Conservation (phyloP, 1,139 yeast genomes). For the Sugiyamaella pinicola region DNA sequence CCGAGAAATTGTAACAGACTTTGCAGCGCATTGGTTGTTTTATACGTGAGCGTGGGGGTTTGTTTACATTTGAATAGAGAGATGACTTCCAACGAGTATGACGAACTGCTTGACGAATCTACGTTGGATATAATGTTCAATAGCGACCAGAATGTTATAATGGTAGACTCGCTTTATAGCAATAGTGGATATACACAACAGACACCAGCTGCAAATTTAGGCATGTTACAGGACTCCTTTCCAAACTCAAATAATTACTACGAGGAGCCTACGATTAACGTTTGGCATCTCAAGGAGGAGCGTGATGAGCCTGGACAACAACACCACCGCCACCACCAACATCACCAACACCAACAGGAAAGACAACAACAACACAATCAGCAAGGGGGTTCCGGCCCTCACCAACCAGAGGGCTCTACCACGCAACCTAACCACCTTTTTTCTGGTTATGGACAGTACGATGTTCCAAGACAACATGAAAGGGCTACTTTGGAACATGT, state of each 20-base stretch:
- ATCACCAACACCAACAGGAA: conserved; percentile 4
- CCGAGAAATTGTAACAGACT: no score
- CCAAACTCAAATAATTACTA: conserved; percentile 9
- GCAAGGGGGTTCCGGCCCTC: not conserved
- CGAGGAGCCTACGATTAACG: conserved; percentile 2
- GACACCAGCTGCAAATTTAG: not conserved
- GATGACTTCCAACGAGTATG: not conserved
- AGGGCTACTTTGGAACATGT: not conserved
- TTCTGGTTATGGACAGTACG: not conserved
- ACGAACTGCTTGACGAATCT: not conserved
- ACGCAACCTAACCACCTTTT: not conserved
- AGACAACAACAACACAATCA: not conserved
- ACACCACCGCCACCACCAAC: not conserved
- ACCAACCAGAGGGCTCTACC: not conserved
- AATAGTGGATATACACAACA: conserved; percentile 1
- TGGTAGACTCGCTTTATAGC: not conserved
- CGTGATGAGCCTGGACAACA: not conserved
- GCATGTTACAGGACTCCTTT: conserved; percentile 7
- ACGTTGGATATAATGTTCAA: not conserved
- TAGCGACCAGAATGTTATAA: conserved; percentile 1
- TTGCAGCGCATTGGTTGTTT: no score
- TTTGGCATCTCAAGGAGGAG: not conserved
- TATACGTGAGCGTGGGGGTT: not conserved
- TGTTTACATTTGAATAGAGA: not conserved
- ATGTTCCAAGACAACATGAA: conserved; percentile 7